These are phyloP conservation scores for Excoecaria cochinchinensis DNA, from an alignment of 345 rosid genomes.

Conservation along the genomic window DNA sequence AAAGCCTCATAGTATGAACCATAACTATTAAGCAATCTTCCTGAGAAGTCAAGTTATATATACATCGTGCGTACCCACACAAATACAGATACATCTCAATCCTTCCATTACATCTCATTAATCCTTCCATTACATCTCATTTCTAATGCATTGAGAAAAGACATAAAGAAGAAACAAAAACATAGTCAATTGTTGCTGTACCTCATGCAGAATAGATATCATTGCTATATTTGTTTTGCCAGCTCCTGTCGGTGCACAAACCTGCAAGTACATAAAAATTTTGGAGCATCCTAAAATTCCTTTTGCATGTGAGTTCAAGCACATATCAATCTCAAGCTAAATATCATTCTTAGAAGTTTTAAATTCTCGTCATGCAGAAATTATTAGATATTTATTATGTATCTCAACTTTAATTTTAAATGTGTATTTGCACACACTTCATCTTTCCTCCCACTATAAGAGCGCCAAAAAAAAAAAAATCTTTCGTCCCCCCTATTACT, in stretches of 20 bases:
- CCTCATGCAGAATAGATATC: slow-evolving; percentile 95
- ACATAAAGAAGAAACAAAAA: slow-evolving; percentile 12
- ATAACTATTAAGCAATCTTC: slow-evolving; percentile 4
- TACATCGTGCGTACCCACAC: neutral
- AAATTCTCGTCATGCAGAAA: neutral
- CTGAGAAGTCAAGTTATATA: neutral
- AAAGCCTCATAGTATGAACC: neutral
- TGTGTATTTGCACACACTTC: neutral
- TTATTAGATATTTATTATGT: neutral
- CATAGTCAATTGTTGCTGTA: slow-evolving; percentile 19
- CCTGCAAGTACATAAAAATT: slow-evolving; percentile 50
- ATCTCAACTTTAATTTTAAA: neutral
- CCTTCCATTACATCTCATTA: neutral
- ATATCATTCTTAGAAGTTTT: neutral
- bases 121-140: neutral
- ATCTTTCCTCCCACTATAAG: neutral
- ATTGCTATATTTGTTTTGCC: slow-evolving; percentile 98
- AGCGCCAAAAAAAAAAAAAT: no score
- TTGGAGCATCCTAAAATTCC: slow-evolving; percentile 6
- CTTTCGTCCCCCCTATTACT: neutral
- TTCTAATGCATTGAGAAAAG: slow-evolving; percentile 11
- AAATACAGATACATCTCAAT: neutral
- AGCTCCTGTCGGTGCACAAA: slow-evolving; percentile 99
- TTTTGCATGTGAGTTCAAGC: neutral
- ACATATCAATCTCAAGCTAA: neutral